Evolutionary conservation across 1,284 basidiomycete species (phyloP), one percentile per base, ranked within the genome.

Genomic region (Sporisorium exsertum): DNA sequence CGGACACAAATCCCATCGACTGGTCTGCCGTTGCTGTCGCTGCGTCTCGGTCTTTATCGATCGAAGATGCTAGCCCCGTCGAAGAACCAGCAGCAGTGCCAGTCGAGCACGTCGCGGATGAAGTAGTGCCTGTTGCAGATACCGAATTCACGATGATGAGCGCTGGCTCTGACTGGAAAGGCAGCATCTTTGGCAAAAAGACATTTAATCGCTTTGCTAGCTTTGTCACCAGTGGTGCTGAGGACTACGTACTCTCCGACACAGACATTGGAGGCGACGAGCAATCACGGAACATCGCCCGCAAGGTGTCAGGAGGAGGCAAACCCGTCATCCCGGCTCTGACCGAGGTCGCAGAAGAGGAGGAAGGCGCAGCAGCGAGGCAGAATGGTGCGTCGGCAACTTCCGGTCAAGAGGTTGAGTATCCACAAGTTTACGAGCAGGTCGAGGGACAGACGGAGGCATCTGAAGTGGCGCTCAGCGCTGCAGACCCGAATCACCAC

Each of bases 211-310:
- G 93, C 20, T 94, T 94, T 86, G 92, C 92, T 0, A 91, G 88
- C 71, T 94, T 94, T 82, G 93, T 94, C 22, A 92, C 91, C 1
- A 92, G 91, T 68, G 93, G 93, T 43, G 93, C 92, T 8, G 93
- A 94, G 83, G 91, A 91, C 63, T 82, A 75, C n/a, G 61, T 82
- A 18, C 63, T 81, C 9, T 78, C 74, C 35, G 64, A 54, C n/a
- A 24, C 50, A 0, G 49, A 65, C 27, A 35, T 33, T n/a, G 51
- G 16, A 16, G 74, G 64, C 37, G 64, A 66, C 29, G 78, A 72
- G 10, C 60, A 43, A n/a, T 65, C 59, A 42, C 62, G 65, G 7
- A 43, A 7, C 13, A 52, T 68, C 7, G 65, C 65, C 50, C 74
- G 74, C 20, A 75, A 71, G 49, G 72, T 71, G 4, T 71, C 72